Base-by-base conservation (phyloP, 2,329 filamentous ascomycete genomes). In the Fusarium graminum region DNA sequence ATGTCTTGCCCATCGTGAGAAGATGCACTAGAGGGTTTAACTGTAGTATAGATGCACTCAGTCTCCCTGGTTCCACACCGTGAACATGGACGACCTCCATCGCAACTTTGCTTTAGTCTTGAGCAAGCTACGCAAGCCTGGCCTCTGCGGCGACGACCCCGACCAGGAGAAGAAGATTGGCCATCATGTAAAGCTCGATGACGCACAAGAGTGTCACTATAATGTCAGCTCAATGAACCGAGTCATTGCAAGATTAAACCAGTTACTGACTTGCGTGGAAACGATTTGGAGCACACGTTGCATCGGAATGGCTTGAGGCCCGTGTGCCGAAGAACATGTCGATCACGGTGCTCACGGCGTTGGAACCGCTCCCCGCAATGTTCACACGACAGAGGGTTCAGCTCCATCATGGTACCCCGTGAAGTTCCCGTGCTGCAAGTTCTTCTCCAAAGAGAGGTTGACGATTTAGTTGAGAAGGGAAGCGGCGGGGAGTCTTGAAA, bases 11-110 rank as follows among this genome's bases (percentile, higher is more conserved):
- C 2, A 38, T 30, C 30, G 6, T 28, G 13, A 4, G 6, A 12
- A 0, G 5, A 7, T 14, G 9, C 1, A 1, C 11, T 9, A 3
- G 14, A 6, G 1, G 6, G 0, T 4, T 4, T 22, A 1, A 0
- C 7, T 7, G 39, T 1, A 7, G 36, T 4, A 8, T 56, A 38
- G 2, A 6, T 7, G 3, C 47, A 56, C 6, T n/a, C 12, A 3
- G 7, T 7, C 0, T 11, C 6, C 2, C 30, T 41, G 0, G 0
- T 2, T 0, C 25, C 12, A 9, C 47, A 56, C n/a, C 53, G 10
- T 0, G 7, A 25, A 7, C 47, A 56, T 0, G 39, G 39, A 1
- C n/a, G 2, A 0, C 30, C 30, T 9, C 53, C 10, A 16, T 53
- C 30, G 4, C 53, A 56, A 6, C 53, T 13, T 3, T 53, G 16